phyloP scores from a whole-genome alignment of 176 grass and related monocot species.

The Eremochloa ophiuroides region DNA sequence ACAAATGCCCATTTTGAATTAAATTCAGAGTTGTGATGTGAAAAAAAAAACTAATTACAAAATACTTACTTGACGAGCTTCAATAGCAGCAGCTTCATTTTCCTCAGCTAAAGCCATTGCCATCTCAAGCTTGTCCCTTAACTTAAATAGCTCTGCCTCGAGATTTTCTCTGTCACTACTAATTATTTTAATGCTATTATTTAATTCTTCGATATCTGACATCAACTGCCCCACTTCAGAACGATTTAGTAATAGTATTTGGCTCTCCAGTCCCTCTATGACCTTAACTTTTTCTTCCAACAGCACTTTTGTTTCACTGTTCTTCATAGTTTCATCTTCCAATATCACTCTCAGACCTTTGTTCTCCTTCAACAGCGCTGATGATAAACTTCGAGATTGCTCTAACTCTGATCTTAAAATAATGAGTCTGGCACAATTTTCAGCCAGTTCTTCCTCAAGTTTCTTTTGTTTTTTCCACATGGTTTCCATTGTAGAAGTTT shows the following conservation, averaged over 20 bases:
- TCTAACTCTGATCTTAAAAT: conserved; percentile 66
- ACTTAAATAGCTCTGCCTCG: conserved; percentile 41
- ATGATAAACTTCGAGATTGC: conserved; percentile 41
- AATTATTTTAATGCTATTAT: conserved; percentile 40
- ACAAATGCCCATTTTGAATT: conserved; percentile 10
- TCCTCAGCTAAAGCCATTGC: conserved; percentile 80
- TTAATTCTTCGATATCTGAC: conserved; percentile 45
- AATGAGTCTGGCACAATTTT: conserved; percentile 36
- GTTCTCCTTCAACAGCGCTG: conserved; percentile 55
- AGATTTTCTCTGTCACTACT: conserved; percentile 43
- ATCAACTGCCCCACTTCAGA: conserved; percentile 38
- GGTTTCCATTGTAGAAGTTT: conserved; percentile 46
- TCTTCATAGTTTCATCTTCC: conserved; percentile 54
- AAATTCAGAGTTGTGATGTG: not conserved
- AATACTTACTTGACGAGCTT: conserved; percentile 71
- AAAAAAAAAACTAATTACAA: not conserved
- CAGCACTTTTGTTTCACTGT: conserved; percentile 36
- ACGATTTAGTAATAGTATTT: conserved; percentile 62
- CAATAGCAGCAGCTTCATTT: conserved; percentile 78
- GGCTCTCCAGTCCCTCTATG: conserved; percentile 61
- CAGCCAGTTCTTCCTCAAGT: conserved; percentile 53
- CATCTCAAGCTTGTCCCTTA: conserved; percentile 71
- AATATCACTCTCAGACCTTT: conserved; percentile 52
- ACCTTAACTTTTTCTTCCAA: conserved; percentile 64
- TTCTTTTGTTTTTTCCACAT: conserved; percentile 47